phyloP scores from a whole-genome alignment of 495 filamentous ascomycete species.

The Talaromyces adpressus region DNA sequence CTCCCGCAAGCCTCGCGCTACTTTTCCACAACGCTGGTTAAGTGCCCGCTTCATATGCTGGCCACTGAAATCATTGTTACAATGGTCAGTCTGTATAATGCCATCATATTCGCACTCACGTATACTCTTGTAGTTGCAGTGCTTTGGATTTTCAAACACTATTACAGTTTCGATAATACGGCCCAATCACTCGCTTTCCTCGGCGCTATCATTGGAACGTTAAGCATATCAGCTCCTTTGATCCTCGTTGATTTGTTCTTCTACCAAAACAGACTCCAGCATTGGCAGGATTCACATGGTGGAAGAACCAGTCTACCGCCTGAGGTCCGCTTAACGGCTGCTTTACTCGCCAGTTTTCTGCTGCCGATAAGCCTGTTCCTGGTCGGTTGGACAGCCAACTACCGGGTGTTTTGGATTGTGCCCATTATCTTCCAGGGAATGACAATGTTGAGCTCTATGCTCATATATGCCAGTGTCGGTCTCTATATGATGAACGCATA shows the following conservation, averaged over 20 bases:
- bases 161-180: too few relatives aligned
- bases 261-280: not conserved
- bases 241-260: not conserved
- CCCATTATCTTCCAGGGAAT: not conserved
- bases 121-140: too few relatives aligned
- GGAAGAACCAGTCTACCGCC: not conserved
- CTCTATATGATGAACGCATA: not conserved
- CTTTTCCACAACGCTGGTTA: too few relatives aligned
- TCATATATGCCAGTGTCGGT: not conserved
- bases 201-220: not conserved
- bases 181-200: not conserved
- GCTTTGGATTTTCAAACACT: too few relatives aligned
- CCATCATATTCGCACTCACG: too few relatives aligned
- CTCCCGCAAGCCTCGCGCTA: too few relatives aligned
- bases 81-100: too few relatives aligned
- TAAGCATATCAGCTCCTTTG: not conserved
- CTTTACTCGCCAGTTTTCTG: not conserved
- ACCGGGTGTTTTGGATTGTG: not conserved
- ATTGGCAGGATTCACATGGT: not conserved
- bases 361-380: not conserved
- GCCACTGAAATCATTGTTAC: too few relatives aligned
- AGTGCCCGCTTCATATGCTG: too few relatives aligned
- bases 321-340: not conserved
- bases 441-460: not conserved
- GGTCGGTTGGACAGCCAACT: not conserved